A percentile compares a stretch with the other conserved stretches of the same genome.
These are phyloP conservation scores for Rhizopogon vesiculosus DNA, from an alignment of 768 basidiomycete genomes.

Conservation along the genomic window DNA sequence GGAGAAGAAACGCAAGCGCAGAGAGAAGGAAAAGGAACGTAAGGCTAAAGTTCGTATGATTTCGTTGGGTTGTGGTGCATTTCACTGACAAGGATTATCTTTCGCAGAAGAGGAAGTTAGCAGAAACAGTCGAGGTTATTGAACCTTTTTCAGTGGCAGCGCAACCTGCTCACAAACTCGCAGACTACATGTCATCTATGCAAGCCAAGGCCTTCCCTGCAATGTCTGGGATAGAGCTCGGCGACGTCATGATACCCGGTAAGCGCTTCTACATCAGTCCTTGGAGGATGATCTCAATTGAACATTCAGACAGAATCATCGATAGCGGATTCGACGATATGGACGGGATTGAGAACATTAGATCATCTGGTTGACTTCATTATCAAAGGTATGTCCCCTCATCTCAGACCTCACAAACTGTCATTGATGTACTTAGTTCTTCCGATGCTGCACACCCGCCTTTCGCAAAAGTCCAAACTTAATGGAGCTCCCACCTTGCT, in stretches of 20 bases:
- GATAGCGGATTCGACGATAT: constrained; percentile 72
- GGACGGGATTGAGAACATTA: constrained; percentile 68
- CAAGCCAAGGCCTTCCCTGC: constrained; percentile 69
- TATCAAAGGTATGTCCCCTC: constrained; percentile 50
- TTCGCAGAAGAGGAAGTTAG: constrained; percentile 61
- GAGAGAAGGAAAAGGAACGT: constrained; percentile 69
- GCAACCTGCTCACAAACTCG: constrained; percentile 53
- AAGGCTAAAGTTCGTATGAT: constrained; percentile 54
- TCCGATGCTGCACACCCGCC: constrained; percentile 61
- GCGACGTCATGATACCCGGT: constrained; percentile 79
- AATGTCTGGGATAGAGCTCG: constrained; percentile 72
- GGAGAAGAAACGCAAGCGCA: constrained; percentile 67
- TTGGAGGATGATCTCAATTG: constrained; percentile 36
- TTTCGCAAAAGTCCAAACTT: constrained; percentile 71
- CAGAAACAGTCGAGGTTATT: constrained; percentile 34
- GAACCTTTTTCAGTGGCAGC: constrained; percentile 46
- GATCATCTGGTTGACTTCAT: constrained; percentile 76
- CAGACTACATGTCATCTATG: constrained; percentile 57
- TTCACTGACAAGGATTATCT: constrained; percentile 8
- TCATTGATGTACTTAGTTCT: constrained; percentile 39
- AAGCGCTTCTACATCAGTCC: constrained; percentile 18
- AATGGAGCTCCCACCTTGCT: constrained; percentile 86
- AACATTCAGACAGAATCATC: constrained; percentile 58
- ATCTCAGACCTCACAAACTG: not conserved
- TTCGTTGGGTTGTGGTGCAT: not conserved